Conservation (phyloP, 371 early-diverging fungal genomes). For the Dinochytrium kinnereticum region DNA sequence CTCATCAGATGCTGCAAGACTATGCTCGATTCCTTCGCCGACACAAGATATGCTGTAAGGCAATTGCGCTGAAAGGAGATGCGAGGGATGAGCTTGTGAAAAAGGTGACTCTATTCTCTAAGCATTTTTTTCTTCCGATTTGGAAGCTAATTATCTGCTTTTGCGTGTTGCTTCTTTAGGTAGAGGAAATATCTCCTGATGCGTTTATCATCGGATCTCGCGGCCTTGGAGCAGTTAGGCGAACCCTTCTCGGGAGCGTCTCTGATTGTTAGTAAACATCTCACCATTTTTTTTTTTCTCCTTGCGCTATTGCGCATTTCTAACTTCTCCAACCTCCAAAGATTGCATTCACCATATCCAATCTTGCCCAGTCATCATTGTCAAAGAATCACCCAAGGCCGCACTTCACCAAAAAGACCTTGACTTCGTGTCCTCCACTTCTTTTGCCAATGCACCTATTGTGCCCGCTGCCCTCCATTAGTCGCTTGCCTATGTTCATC, state of each 20-base stretch:
- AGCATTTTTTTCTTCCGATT: slow-evolving; percentile 59
- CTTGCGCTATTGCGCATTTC: not conserved
- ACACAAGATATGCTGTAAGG: slow-evolving; percentile 55
- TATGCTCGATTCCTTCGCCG: slow-evolving; percentile 43
- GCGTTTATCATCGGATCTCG: slow-evolving; percentile 42
- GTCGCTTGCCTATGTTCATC: too few species aligned
- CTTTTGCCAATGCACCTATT: not conserved
- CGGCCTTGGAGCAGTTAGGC: slow-evolving; percentile 30
- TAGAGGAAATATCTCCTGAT: slow-evolving; percentile 37
- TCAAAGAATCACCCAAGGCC: slow-evolving; percentile 15
- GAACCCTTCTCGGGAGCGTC: slow-evolving; percentile 42
- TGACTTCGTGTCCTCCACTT: not conserved
- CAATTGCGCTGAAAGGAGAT: slow-evolving; percentile 51
- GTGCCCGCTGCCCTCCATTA: not conserved
- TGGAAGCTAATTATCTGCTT: slow-evolving; percentile 66
- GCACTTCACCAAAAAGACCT: not conserved
- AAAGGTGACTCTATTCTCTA: slow-evolving; percentile 57
- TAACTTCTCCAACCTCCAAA: not conserved
- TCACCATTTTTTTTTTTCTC: too few species aligned
- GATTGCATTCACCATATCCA: slow-evolving; percentile 20
- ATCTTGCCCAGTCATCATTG: slow-evolving; percentile 29
- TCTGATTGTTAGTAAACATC: slow-evolving; percentile 25
- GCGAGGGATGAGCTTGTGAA: slow-evolving; percentile 38
- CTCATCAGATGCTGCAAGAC: slow-evolving; percentile 25
- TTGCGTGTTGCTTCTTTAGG: slow-evolving; percentile 65